Conservation (phyloP, 257 asterid species). For the Cinchona pubescens region DNA sequence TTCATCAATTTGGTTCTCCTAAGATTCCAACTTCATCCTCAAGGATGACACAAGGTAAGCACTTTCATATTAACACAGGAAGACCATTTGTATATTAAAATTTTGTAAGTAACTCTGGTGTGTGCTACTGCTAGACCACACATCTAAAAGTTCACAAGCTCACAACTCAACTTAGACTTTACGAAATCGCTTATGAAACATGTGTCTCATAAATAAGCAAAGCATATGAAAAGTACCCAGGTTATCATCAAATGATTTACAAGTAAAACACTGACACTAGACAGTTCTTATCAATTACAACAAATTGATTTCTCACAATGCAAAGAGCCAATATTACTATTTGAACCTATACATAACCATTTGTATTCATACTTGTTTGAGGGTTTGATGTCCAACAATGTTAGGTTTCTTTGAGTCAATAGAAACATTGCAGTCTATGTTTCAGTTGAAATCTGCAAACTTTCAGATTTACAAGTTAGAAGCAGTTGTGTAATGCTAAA, state of each 20-base stretch:
- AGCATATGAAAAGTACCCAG: neutral
- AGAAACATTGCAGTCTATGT: neutral
- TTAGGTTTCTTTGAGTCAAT: neutral
- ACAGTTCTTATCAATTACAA: neutral
- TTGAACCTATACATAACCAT: neutral
- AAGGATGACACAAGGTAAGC: neutral
- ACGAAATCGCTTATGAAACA: neutral
- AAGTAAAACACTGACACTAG: neutral
- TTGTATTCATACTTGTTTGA: neutral
- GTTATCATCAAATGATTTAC: neutral
- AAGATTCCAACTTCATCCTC: neutral
- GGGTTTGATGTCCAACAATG: neutral
- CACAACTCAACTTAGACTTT: neutral
- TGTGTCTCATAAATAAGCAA: neutral
- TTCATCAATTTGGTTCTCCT: neutral
- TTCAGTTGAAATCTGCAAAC: neutral
- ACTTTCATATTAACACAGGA: neutral
- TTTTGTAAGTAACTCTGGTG: neutral
- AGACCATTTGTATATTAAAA: neutral
- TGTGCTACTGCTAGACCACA: conserved; percentile 4
- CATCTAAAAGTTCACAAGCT: no score
- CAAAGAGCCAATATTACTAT: neutral
- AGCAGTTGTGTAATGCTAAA: neutral
- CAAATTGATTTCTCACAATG: neutral
- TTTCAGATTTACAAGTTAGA: neutral